Base-by-base conservation (phyloP, 352 stramenopile genomes). In the Phytophthora sansomeana region DNA sequence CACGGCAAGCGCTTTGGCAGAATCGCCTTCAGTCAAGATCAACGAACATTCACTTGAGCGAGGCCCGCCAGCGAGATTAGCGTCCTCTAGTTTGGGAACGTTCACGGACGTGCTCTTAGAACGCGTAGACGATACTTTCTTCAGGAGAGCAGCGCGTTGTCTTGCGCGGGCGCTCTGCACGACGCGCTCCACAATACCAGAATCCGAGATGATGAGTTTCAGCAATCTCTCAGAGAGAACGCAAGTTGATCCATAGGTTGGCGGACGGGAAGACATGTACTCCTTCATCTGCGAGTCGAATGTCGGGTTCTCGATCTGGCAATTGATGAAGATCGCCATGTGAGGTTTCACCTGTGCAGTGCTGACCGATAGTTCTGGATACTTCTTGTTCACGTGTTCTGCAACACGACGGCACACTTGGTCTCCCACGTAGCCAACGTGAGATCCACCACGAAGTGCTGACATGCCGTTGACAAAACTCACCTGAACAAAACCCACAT, bases 251-350 rank as follows among this genome's bases (percentile, higher is more conserved):
- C 89, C 90, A 63, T 97, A 98, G 0, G 84, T 86, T 13, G 83
- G 78, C 11, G 88, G 83, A 5, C 86, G 82, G 2, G 95, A 99
- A 3, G 97, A 99, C 49, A 99, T 93, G 59, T 92, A 97, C 73
- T 99, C 98, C 74, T 99, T 99, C 63, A 98, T 99, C 67, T 99
- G 98, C 54, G 95, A 99, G 69, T 99, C 98, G 71, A 99, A 99
- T 2, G 96, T 98, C 16, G 98, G 98, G 75, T 99, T 99, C 56
- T 99, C 94, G 19, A 99, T 97, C 48, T 99, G 83, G 60, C 91
- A 98, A 75, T 99, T 99, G 42, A 99, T 97, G 78, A 99, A 99
- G 14, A 99, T 83, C 8, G 83, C 89, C 29, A 99, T 72, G 74
- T 99, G 97, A 49, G 98, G 98, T 77, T 99, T 99, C 75, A 99